Percentiles rank a stretch among this genome's conserved stretches.
These are phyloP conservation scores for Sporothrix schenckii DNA, from an alignment of 2,329 filamentous ascomycete species.

Conservation along the genomic window DNA sequence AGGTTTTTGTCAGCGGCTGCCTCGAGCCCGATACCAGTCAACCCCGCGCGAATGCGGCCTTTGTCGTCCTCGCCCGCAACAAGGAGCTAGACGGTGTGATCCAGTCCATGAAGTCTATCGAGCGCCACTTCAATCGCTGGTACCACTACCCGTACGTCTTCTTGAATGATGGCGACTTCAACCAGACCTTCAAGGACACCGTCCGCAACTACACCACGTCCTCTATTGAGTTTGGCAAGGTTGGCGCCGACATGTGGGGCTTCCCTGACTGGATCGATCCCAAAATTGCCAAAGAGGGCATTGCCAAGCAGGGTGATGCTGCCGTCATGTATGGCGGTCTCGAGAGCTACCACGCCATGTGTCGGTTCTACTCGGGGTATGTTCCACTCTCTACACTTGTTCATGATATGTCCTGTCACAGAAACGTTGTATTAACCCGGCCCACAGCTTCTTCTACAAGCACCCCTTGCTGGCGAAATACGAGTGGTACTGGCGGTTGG, in stretches of 20 bases:
- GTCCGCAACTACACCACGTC: constrained; percentile 88
- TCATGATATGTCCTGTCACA: too few relatives aligned
- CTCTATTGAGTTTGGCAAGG: constrained; percentile 89
- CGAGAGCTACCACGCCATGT: constrained; percentile 99
- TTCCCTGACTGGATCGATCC: constrained; percentile 95
- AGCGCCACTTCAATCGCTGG: constrained; percentile 98
- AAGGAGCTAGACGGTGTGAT: constrained; percentile 96
- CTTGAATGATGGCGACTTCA: constrained; percentile 96
- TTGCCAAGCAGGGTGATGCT: constrained; percentile 92
- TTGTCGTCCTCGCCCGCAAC: constrained; percentile 93
- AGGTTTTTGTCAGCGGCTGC: constrained; percentile 92
- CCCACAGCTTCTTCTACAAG: constrained; percentile 84
- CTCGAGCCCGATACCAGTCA: constrained; percentile 75
- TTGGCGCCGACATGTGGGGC: constrained; percentile 89
- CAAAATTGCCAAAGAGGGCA: constrained; percentile 92
- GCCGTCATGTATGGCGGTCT: constrained; percentile 99
- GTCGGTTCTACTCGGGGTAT: constrained; percentile 96
- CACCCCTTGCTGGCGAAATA: constrained; percentile 94
- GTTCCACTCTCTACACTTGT: constrained; percentile 41
- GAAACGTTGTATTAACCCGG: too few relatives aligned
- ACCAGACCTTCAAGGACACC: constrained; percentile 86
- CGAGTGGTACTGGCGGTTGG: constrained; percentile 99
- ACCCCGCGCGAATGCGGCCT: constrained; percentile 88
- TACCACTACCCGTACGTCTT: constrained; percentile 99
- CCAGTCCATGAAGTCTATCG: constrained; percentile 95